Evolutionary conservation across 2,329 filamentous ascomycete species (phyloP).

Genomic region (Gliomastix tumulicola): DNA sequence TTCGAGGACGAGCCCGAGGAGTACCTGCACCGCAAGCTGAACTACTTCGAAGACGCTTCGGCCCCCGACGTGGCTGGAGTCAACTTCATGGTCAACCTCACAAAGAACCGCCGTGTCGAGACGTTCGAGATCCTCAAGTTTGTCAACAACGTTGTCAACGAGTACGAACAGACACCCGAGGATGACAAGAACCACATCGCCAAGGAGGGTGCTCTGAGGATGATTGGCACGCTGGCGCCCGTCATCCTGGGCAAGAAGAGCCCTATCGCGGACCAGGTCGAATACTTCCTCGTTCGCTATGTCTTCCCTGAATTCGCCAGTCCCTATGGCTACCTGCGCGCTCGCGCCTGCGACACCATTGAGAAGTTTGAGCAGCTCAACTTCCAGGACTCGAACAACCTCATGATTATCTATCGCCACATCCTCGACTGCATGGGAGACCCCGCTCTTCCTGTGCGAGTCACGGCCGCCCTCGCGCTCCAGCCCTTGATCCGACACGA

Average conservation of each 20-base stretch:
- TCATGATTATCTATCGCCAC: constrained; percentile 92
- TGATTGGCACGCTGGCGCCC: constrained; percentile 92
- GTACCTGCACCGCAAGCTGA: constrained; percentile 93
- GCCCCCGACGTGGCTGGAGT: constrained; percentile 92
- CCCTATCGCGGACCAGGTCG: constrained; percentile 92
- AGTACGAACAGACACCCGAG: constrained; percentile 78
- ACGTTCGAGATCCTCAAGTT: constrained; percentile 93
- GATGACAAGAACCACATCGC: constrained; percentile 89
- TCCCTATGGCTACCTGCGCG: constrained; percentile 83
- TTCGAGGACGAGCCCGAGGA: constrained; percentile 94
- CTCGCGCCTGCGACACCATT: constrained; percentile 91
- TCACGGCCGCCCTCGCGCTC: constrained; percentile 87
- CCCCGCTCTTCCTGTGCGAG: constrained; percentile 82
- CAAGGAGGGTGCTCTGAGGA: constrained; percentile 92
- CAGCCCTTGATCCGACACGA: constrained; percentile 96
- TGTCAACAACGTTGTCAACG: constrained; percentile 89
- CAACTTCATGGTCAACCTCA: constrained; percentile 91
- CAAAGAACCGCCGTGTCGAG: constrained; percentile 90
- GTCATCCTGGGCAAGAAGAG: constrained; percentile 98
- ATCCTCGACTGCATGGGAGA: constrained; percentile 97
- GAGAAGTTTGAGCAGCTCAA: constrained; percentile 97
- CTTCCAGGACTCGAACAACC: constrained; percentile 93
- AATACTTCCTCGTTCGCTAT: constrained; percentile 97
- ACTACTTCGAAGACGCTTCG: constrained; percentile 96
- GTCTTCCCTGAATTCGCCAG: constrained; percentile 98